These are phyloP conservation scores for Pochonia chlamydosporia DNA, from an alignment of 2,329 filamentous ascomycete species.

Conservation along the genomic window DNA sequence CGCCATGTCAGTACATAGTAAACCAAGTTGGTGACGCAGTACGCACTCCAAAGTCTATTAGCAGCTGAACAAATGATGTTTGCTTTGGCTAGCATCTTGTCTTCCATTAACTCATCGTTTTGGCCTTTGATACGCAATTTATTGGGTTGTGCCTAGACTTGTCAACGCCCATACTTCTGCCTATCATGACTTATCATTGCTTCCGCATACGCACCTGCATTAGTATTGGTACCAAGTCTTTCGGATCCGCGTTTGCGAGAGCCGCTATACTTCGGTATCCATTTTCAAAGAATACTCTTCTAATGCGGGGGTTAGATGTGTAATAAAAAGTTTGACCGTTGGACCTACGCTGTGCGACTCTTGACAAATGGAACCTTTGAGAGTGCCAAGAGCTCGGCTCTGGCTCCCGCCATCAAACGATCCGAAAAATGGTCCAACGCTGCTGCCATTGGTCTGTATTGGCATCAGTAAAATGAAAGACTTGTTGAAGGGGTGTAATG, in stretches of 20 bases:
- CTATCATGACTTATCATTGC: background rate
- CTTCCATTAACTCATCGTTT: constrained; percentile 54
- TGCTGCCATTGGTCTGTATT: constrained; percentile 57
- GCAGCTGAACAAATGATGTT: constrained; percentile 63
- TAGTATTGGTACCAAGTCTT: constrained; percentile 64
- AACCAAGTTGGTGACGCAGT: background rate
- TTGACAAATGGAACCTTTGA: constrained; percentile 71
- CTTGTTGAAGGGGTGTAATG: background rate
- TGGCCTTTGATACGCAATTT: constrained; percentile 50
- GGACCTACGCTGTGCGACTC: constrained; percentile 60
- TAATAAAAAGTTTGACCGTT: background rate
- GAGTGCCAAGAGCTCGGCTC: constrained; percentile 63
- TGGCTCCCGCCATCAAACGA: constrained; percentile 65
- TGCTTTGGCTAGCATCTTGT: constrained; percentile 62
- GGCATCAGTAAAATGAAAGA: background rate
- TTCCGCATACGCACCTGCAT: constrained; percentile 49
- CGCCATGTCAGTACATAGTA: background rate
- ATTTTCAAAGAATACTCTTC: constrained; percentile 66
- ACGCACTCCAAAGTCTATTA: constrained; percentile 62
- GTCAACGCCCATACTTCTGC: constrained; percentile 3
- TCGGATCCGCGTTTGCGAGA: constrained; percentile 62
- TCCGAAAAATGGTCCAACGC: constrained; percentile 72
- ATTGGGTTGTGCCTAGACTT: constrained; percentile 55
- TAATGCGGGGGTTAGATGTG: constrained; percentile 11
- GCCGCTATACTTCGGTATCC: constrained; percentile 63